Percentiles rank a stretch among this genome's conserved stretches.
Evolutionary conservation across 2,329 filamentous ascomycete species (phyloP).

Genomic region (Rosellinia necatrix): DNA sequence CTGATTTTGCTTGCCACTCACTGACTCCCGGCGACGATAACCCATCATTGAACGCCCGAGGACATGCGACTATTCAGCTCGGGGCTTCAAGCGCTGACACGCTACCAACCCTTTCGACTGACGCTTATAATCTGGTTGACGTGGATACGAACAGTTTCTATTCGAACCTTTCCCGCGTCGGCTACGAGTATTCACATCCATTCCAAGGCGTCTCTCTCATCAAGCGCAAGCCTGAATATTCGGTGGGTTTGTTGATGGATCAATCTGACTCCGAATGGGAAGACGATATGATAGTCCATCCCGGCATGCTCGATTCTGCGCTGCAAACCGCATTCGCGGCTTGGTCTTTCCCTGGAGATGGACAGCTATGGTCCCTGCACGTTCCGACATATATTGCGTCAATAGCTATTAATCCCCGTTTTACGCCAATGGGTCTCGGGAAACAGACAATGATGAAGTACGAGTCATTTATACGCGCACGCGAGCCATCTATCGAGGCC

Average conservation of each 20-base stretch:
- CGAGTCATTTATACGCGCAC: not conserved
- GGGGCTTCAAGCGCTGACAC: not conserved
- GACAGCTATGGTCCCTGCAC: slow-evolving; percentile 21
- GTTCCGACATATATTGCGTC: slow-evolving; percentile 20
- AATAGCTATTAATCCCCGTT: slow-evolving; percentile 19
- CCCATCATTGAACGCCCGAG: slow-evolving; percentile 11
- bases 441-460: not conserved
- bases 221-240: slow-evolving; percentile 3
- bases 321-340: slow-evolving; percentile 27
- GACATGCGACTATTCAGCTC: slow-evolving; percentile 9
- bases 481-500: not conserved
- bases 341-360: slow-evolving; percentile 20
- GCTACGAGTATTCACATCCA: slow-evolving; percentile 21
- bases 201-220: slow-evolving; percentile 19
- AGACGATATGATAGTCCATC: slow-evolving; percentile 15
- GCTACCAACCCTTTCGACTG: slow-evolving; percentile 3
- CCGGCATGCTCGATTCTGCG: slow-evolving; percentile 23
- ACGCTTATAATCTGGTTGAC: slow-evolving; percentile 14
- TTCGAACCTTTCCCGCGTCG: slow-evolving; percentile 5
- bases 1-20: slow-evolving; percentile 11
- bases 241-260: slow-evolving; percentile 9
- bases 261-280: slow-evolving; percentile 8
- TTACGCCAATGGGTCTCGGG: not conserved
- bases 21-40: slow-evolving; percentile 7
- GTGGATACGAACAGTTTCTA: slow-evolving; percentile 20